Conservation (phyloP, 1,284 basidiomycete species). For the Moniliella sp. region DNA sequence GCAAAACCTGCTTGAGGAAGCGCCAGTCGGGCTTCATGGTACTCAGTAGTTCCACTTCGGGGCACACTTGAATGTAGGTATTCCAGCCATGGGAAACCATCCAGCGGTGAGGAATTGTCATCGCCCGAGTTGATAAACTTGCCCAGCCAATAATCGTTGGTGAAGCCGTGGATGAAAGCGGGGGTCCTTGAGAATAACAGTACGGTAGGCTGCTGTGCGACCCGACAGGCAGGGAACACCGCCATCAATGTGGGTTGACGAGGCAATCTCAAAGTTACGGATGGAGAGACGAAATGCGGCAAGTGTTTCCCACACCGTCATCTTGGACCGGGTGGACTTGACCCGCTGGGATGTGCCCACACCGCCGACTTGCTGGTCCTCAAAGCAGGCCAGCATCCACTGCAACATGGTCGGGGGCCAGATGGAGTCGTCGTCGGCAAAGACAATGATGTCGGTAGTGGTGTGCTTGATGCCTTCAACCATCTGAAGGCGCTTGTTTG, state of each 20-base stretch:
- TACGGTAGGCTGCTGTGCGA: slow-evolving; percentile 71
- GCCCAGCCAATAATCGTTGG: slow-evolving; percentile 75
- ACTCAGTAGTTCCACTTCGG: slow-evolving; percentile 64
- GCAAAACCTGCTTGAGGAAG: slow-evolving; percentile 69
- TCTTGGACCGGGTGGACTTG: slow-evolving; percentile 49
- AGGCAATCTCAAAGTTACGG: slow-evolving; percentile 71
- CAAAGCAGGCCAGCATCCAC: slow-evolving; percentile 66
- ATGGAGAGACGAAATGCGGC: slow-evolving; percentile 79
- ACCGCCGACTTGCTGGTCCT: slow-evolving; percentile 73
- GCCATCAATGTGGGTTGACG: slow-evolving; percentile 71
- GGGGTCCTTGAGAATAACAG: slow-evolving; percentile 74
- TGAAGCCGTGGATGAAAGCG: slow-evolving; percentile 78
- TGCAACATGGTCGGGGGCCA: slow-evolving; percentile 72
- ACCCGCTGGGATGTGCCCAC: slow-evolving; percentile 74
- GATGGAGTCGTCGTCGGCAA: slow-evolving; percentile 79
- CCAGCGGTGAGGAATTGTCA: slow-evolving; percentile 87
- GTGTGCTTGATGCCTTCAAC: slow-evolving; percentile 66
- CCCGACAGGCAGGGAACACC: slow-evolving; percentile 74
- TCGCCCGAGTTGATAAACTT: slow-evolving; percentile 34
- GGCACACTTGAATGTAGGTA: slow-evolving; percentile 73
- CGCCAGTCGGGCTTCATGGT: slow-evolving; percentile 92
- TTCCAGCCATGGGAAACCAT: slow-evolving; percentile 82
- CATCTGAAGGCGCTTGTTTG: slow-evolving; percentile 82
- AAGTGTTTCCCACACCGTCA: slow-evolving; percentile 81
- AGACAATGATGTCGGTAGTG: slow-evolving; percentile 78